Evolutionary conservation across 148 eudicot genomes (phyloP).

Genomic region (Diospyros lotus): DNA sequence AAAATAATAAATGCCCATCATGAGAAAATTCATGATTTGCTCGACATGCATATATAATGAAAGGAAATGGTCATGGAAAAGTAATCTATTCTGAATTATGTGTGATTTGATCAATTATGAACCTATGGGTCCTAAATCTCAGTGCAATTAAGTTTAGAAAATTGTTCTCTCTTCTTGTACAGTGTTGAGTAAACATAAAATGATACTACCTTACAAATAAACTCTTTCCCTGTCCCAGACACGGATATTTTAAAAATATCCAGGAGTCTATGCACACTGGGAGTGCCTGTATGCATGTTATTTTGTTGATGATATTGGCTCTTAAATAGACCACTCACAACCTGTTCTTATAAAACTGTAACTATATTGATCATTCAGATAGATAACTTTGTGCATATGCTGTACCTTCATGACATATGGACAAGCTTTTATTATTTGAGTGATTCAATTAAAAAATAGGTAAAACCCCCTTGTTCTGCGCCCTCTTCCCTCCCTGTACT

Average conservation of each 20-base stretch:
- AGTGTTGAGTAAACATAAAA: not conserved
- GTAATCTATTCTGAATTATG: not conserved
- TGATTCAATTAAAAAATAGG: too few relatives aligned
- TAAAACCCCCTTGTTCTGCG: too few relatives aligned
- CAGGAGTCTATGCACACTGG: not conserved
- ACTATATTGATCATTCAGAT: too few relatives aligned
- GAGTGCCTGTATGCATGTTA: not conserved
- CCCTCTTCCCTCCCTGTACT: too few relatives aligned
- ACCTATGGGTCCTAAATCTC: not conserved
- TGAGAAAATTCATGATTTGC: slow-evolving; percentile 2
- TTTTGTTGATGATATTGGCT: not conserved
- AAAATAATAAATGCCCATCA: not conserved
- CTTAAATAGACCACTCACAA: not conserved
- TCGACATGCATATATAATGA: not conserved
- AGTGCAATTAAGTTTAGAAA: not conserved
- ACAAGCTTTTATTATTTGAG: too few relatives aligned
- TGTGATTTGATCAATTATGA: not conserved
- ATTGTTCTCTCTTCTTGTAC: not conserved
- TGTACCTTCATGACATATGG: too few relatives aligned
- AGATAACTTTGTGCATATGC: too few relatives aligned
- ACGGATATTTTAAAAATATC: not conserved
- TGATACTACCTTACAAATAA: not conserved
- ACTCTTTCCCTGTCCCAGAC: not conserved
- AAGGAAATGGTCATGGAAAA: not conserved
- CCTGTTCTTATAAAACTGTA: too few relatives aligned